Base-by-base conservation (phyloP, 176 grass and related monocot genomes). In the Chrysopogon serrulatus region DNA sequence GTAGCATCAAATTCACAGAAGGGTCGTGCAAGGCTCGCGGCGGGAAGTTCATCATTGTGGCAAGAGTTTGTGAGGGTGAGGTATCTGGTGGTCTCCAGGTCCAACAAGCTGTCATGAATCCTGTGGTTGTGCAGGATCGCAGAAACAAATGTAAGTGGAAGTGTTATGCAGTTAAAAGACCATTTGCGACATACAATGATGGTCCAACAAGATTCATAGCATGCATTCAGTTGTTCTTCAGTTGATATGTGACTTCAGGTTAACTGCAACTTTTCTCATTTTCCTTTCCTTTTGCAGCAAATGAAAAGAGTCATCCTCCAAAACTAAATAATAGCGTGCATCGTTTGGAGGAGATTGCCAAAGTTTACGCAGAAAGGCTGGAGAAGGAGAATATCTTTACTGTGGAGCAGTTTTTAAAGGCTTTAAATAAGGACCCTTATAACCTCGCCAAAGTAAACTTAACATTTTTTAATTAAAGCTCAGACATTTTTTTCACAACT, bases 371-470 rank as follows among this genome's bases (percentile, higher is more conserved):
- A 0, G 13, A 79, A 18, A 79, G 77, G 27, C 59, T 79, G 2
- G 9, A 13, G 26, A 2, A 44, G 16, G 0, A 44, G 0, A 61
- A 42, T 0, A 79, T 79, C 39, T 1, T 1, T 32, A 79, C 76
- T 5, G 77, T 79, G 40, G 26, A 79, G 5, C 16, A 79, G 9
- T 65, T 79, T 21, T 65, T 65, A 19, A 65, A 79, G 77, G 77
- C 60, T 65, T 16, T 65, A 14, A 45, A 79, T 16, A 65, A 79
- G 77, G 77, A 79, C 10, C 14, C 16, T 23, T 11, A 33, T 45
- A 79, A 47, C 27, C 77, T 79, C n/a, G 10, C 37, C 12, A 8
- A 23, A 23, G 77, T 79, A 79, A 23, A n/a, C 54, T n/a, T n/a
- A 8, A 59, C 19, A 23, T 4, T 26, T 59, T 26, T 59, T 39